Percentiles rank a stretch among this genome's conserved stretches.
phyloP scores from a whole-genome alignment of 768 basidiomycete genomes.

The Leccinum sublutescens region DNA sequence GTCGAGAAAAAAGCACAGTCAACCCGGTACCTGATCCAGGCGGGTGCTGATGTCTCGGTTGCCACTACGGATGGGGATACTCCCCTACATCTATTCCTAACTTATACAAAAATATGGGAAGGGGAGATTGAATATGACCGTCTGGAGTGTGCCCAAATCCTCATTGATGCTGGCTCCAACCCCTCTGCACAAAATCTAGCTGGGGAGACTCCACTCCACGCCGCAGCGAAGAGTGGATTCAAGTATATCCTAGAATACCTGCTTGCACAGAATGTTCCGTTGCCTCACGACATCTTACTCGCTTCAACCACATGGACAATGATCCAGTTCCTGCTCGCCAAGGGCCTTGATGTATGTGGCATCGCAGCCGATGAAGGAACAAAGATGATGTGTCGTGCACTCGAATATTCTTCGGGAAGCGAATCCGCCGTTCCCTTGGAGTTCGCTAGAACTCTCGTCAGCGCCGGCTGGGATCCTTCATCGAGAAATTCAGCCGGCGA shows the following conservation, averaged over 20 bases:
- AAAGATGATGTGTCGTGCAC: background rate
- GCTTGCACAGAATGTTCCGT: background rate
- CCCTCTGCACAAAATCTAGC: background rate
- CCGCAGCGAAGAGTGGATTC: background rate
- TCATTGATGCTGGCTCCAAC: slow-evolving; percentile 3
- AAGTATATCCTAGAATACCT: background rate
- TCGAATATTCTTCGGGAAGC: background rate
- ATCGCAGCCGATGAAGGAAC: background rate
- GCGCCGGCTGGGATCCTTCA: background rate
- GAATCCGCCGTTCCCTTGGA: background rate
- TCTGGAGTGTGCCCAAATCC: background rate
- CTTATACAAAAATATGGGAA: accelerated
- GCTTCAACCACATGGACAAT: background rate
- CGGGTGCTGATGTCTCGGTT: background rate
- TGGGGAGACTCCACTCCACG: background rate
- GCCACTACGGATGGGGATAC: background rate
- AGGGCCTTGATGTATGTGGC: background rate
- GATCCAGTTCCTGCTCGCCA: background rate
- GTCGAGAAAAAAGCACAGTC: background rate
- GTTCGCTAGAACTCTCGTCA: background rate
- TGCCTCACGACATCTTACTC: background rate
- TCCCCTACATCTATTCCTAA: background rate
- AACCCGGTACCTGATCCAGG: background rate
- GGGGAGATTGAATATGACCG: too few species aligned
- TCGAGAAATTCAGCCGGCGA: background rate